These are phyloP conservation scores for Symbiotaphrina buchneri DNA, from an alignment of 495 filamentous ascomycete species.

Conservation along the genomic window DNA sequence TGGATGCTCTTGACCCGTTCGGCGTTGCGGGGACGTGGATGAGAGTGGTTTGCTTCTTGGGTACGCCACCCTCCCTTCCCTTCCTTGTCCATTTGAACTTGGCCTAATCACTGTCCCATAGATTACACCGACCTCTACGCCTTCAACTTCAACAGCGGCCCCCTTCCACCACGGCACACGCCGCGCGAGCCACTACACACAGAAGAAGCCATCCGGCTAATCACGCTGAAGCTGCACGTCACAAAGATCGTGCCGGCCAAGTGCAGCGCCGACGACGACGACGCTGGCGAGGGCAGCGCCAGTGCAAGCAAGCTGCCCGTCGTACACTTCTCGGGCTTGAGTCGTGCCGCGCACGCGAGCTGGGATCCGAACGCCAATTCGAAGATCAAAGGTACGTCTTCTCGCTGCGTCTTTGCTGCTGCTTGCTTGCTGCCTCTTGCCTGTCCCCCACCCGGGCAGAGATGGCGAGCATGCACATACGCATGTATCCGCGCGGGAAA, in stretches of 20 bases:
- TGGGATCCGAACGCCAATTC: slow-evolving; percentile 39
- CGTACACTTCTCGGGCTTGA: slow-evolving; percentile 32
- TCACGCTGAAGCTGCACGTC: slow-evolving; percentile 33
- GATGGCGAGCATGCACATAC: too few relatives aligned
- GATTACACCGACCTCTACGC: slow-evolving; percentile 38
- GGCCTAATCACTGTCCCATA: slow-evolving; percentile 7
- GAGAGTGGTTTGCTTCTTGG: too few relatives aligned
- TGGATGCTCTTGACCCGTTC: too few relatives aligned
- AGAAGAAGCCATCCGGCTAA: slow-evolving; percentile 38
- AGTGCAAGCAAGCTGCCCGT: slow-evolving; percentile 30
- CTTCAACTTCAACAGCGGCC: slow-evolving; percentile 28
- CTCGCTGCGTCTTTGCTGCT: too few relatives aligned
- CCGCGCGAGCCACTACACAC: slow-evolving; percentile 24
- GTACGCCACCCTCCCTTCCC: slow-evolving; percentile 7
- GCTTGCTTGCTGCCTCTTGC: too few relatives aligned
- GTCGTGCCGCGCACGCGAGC: slow-evolving; percentile 25
- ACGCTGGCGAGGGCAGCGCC: slow-evolving; percentile 26
- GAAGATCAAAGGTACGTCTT: too few relatives aligned
- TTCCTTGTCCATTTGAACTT: neutral
- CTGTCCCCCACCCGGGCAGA: too few relatives aligned
- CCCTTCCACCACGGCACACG: slow-evolving; percentile 11
- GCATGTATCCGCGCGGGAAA: too few relatives aligned
- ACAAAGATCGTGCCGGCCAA: slow-evolving; percentile 26
- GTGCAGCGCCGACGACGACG: too few relatives aligned
- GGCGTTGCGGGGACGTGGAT: too few relatives aligned